These are phyloP conservation scores for Xerophyta viscosa DNA, from an alignment of 106 monocot genomes.

Conservation along the genomic window DNA sequence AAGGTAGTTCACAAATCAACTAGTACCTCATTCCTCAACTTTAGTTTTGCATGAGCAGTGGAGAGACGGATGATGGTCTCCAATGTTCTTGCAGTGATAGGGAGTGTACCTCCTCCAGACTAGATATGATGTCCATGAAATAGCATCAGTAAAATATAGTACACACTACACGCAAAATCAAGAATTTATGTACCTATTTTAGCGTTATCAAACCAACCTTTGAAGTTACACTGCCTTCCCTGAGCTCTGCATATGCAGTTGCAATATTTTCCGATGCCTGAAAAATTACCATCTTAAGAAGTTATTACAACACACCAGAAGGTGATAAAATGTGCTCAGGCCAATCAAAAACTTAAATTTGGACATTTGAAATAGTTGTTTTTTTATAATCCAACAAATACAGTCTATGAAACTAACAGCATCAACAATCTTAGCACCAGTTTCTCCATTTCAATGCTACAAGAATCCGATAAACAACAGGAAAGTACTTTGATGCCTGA, in stretches of 20 bases:
- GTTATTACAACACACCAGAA: too few species aligned
- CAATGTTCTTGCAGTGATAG: conserved; percentile 95
- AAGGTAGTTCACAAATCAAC: background rate
- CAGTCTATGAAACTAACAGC: background rate
- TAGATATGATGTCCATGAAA: conserved; percentile 10
- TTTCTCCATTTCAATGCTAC: too few species aligned
- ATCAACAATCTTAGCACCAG: too few species aligned
- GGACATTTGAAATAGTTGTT: background rate
- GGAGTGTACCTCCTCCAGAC: conserved; percentile 97
- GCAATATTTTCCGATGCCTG: conserved; percentile 97
- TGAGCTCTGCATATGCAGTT: conserved; percentile 88
- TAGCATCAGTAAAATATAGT: too few species aligned
- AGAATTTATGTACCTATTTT: too few species aligned
- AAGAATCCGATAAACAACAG: too few species aligned
- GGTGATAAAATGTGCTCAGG: too few species aligned
- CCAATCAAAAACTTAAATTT: too few species aligned
- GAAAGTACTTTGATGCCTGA: background rate
- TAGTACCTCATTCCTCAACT: conserved; percentile 88
- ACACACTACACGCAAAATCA: too few species aligned
- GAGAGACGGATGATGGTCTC: conserved; percentile 98
- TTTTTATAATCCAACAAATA: background rate
- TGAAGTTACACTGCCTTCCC: conserved; percentile 75
- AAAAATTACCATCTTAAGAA: background rate
- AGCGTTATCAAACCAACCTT: conserved; percentile 71
- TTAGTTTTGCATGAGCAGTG: conserved; percentile 96